Evolutionary conservation across 2,329 filamentous ascomycete genomes (phyloP).

Genomic region (Amphichorda felina): DNA sequence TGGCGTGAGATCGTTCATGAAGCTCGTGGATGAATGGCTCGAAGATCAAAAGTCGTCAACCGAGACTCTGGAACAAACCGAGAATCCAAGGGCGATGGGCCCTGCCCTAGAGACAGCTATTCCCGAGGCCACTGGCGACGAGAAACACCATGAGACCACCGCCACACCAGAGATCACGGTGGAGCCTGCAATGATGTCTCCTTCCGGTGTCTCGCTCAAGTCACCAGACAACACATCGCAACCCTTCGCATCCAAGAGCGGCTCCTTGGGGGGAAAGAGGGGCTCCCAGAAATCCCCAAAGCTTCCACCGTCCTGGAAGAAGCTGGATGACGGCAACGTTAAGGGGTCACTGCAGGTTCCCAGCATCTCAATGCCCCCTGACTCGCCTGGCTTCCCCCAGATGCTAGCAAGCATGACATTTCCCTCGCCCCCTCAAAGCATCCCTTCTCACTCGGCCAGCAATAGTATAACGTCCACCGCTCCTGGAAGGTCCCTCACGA

Average conservation of each 20-base stretch:
- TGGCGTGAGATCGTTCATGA: conserved; percentile 1
- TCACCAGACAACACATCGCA: no score
- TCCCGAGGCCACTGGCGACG: not conserved
- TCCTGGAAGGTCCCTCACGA: not conserved
- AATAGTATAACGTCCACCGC: conserved; percentile 1
- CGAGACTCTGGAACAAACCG: not conserved
- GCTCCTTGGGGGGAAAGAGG: no score
- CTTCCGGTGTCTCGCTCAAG: not conserved
- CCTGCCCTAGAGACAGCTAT: not conserved
- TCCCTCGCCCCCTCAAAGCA: conserved; percentile 3
- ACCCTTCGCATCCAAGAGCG: no score
- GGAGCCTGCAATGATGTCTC: not conserved
- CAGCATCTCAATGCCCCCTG: not conserved
- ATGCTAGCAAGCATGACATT: conserved; percentile 4
- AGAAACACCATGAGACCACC: not conserved
- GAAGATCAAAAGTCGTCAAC: conserved; percentile 1
- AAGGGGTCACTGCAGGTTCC: not conserved
- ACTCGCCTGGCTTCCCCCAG: conserved; percentile 4
- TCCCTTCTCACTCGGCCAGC: conserved; percentile 1
- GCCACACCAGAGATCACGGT: not conserved
- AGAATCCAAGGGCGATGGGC: not conserved
- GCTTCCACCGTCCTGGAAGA: not conserved
- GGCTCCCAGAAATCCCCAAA: no score
- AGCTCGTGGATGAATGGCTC: conserved; percentile 3
- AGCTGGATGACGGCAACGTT: conserved; percentile 1